Percentiles rank a stretch among this genome's conserved stretches.
These are phyloP conservation scores for Apiotrichum gracile DNA, from an alignment of 1,284 basidiomycete species.

Conservation along the genomic window DNA sequence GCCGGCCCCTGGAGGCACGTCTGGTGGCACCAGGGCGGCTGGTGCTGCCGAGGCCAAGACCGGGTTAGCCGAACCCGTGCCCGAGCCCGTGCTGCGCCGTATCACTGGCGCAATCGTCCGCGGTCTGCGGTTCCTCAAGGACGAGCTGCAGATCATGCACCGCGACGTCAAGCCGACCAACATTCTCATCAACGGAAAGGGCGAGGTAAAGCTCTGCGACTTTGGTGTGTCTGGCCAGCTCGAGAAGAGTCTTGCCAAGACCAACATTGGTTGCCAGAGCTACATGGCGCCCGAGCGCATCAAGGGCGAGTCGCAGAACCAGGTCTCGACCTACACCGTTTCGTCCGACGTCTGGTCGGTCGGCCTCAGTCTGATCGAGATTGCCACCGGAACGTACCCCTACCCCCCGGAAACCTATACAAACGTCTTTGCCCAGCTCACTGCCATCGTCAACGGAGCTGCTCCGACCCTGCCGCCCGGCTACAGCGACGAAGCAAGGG, in stretches of 20 bases:
- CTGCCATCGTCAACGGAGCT: slow-evolving; percentile 91
- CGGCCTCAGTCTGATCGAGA: slow-evolving; percentile 91
- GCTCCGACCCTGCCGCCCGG: slow-evolving; percentile 71
- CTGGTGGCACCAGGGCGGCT: too few relatives aligned
- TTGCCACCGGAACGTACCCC: slow-evolving; percentile 85
- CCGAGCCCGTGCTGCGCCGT: slow-evolving; percentile 77
- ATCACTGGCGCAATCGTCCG: slow-evolving; percentile 77
- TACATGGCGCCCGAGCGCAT: slow-evolving; percentile 99
- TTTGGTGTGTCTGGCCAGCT: slow-evolving; percentile 97
- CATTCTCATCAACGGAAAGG: slow-evolving; percentile 81
- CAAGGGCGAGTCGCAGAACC: slow-evolving; percentile 83
- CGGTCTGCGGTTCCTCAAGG: slow-evolving; percentile 94
- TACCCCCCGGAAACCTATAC: slow-evolving; percentile 98
- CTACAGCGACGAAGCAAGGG: slow-evolving; percentile 47
- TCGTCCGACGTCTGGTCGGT: slow-evolving; percentile 98
- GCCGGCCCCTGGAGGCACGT: neutral
- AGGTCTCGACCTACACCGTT: slow-evolving; percentile 85
- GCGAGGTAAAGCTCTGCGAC: slow-evolving; percentile 91
- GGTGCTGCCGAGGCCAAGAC: slow-evolving; percentile 9
- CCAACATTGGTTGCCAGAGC: slow-evolving; percentile 96
- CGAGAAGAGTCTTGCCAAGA: slow-evolving; percentile 93
- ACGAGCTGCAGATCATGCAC: slow-evolving; percentile 94
- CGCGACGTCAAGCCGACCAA: slow-evolving; percentile 94
- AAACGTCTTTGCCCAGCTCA: slow-evolving; percentile 93
- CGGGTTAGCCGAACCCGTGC: slow-evolving; percentile 49